Conservation (phyloP, 352 stramenopile genomes). For the Globisporangium nunn region DNA sequence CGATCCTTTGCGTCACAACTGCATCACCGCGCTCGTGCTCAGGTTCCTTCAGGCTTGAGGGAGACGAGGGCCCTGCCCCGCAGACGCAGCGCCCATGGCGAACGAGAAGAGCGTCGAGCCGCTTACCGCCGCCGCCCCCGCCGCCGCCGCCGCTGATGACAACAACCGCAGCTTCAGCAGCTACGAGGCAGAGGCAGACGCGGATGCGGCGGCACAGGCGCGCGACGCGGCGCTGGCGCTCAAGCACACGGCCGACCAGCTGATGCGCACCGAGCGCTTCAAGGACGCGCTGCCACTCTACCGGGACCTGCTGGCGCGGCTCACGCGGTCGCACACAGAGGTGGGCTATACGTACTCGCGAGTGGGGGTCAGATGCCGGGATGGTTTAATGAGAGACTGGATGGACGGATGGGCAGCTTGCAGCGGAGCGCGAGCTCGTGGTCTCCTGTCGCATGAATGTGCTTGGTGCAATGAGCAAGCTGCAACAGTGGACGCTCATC, state of each 20-base stretch:
- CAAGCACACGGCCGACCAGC: conserved; percentile 60
- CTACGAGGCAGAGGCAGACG: conserved; percentile 17
- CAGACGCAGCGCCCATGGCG: conserved; percentile 11
- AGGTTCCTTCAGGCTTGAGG: not conserved
- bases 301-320: conserved; percentile 61
- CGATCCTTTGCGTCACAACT: conserved; percentile 9
- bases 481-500: conserved; percentile 44
- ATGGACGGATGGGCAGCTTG: conserved; percentile 17
- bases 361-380: too few relatives aligned
- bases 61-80: too few relatives aligned
- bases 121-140: not conserved
- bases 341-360: conserved; percentile 12
- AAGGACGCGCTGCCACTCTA: conserved; percentile 55
- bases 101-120: conserved; percentile 21
- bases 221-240: conserved; percentile 30
- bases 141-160: not conserved
- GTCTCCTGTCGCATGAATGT: conserved; percentile 71
- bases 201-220: conserved; percentile 39
- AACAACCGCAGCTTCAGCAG: conserved; percentile 9
- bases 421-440: conserved; percentile 43
- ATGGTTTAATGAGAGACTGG: too few relatives aligned
- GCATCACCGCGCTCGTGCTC: conserved; percentile 1
- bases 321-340: conserved; percentile 61
- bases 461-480: conserved; percentile 46
- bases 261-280: conserved; percentile 42